A percentile compares a stretch with the other conserved stretches of the same genome.
Conservation (phyloP, 495 filamentous ascomycete species). For the Aspergillus indologenus region DNA sequence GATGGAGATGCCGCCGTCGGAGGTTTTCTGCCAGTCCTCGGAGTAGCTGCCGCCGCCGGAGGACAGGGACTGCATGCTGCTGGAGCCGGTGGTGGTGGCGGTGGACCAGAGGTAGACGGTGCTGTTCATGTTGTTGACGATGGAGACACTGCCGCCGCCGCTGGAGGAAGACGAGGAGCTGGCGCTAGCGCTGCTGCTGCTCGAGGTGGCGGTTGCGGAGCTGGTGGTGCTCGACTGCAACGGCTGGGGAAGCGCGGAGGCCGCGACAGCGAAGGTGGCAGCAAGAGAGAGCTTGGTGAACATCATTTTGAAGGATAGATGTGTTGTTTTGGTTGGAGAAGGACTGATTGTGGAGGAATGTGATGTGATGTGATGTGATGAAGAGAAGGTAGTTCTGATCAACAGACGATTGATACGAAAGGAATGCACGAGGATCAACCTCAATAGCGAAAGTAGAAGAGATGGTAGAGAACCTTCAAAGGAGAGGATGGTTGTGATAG, state of each 20-base stretch:
- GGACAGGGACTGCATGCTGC: conserved; percentile 28
- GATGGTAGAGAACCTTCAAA: neutral
- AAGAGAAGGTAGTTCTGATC: conserved; percentile 13
- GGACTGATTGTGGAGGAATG: neutral
- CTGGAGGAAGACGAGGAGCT: neutral
- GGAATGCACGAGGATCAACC: conserved; percentile 20
- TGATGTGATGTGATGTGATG: neutral
- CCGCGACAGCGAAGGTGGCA: conserved; percentile 18
- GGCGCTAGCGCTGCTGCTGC: conserved; percentile 11
- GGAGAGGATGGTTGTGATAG: neutral
- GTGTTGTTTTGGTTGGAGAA: neutral
- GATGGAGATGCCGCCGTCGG: conserved; percentile 42
- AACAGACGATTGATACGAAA: conserved; percentile 16
- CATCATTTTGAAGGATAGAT: conserved; percentile 17
- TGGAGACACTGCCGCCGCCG: conserved; percentile 25
- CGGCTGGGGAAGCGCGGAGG: conserved; percentile 17
- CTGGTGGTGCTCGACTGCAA: conserved; percentile 11
- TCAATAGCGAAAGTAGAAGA: conserved; percentile 9
- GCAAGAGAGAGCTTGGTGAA: conserved; percentile 22
- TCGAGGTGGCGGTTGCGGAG: conserved; percentile 8
- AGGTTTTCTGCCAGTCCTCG: conserved; percentile 33
- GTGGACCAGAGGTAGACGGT: conserved; percentile 38
- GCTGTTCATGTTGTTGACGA: conserved; percentile 36
- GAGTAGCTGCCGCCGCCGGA: conserved; percentile 26
- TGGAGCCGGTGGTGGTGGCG: conserved; percentile 18